Conservation (phyloP, 768 basidiomycete species). For the Strobilomyces confusus region DNA sequence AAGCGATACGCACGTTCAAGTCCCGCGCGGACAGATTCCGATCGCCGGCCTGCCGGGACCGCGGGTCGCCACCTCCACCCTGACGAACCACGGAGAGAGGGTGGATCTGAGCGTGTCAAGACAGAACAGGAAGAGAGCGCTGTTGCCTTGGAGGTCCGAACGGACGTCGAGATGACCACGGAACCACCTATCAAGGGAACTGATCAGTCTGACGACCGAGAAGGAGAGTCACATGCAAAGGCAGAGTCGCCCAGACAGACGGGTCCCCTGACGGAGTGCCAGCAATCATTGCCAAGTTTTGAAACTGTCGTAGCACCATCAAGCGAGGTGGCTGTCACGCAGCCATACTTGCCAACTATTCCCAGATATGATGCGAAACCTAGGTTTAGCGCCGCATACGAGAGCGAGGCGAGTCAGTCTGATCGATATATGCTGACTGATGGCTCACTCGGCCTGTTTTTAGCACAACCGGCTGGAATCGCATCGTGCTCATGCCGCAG, state of each 20-base stretch:
- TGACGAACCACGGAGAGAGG: conserved; percentile 1
- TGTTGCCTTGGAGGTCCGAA: not conserved
- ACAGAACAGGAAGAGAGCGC: conserved; percentile 3
- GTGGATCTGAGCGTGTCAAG: not conserved
- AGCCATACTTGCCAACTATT: conserved; percentile 31
- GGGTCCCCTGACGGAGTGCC: conserved; percentile 13
- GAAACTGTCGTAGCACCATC: conserved; percentile 15
- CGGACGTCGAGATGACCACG: conserved; percentile 6
- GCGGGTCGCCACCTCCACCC: not conserved
- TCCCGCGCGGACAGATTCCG: conserved; percentile 5
- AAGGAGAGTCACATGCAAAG: conserved; percentile 17
- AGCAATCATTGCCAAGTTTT: conserved; percentile 1
- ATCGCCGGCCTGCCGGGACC: conserved; percentile 2
- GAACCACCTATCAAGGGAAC: conserved; percentile 10
- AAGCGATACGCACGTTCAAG: conserved; percentile 8
- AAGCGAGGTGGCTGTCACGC: conserved; percentile 20
- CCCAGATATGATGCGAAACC: conserved; percentile 27
- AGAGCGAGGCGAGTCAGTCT: conserved; percentile 23
- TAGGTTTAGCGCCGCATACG: conserved; percentile 27
- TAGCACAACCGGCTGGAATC: conserved; percentile 34
- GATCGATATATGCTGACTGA: not conserved
- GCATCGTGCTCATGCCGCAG: conserved; percentile 37
- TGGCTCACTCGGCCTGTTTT: not conserved
- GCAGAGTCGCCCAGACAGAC: conserved; percentile 23
- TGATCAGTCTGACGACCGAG: conserved; percentile 15